Evolutionary conservation across 345 rosid species (phyloP), one percentile per base, ranked within the genome.

Genomic region (Murraya paniculata): DNA sequence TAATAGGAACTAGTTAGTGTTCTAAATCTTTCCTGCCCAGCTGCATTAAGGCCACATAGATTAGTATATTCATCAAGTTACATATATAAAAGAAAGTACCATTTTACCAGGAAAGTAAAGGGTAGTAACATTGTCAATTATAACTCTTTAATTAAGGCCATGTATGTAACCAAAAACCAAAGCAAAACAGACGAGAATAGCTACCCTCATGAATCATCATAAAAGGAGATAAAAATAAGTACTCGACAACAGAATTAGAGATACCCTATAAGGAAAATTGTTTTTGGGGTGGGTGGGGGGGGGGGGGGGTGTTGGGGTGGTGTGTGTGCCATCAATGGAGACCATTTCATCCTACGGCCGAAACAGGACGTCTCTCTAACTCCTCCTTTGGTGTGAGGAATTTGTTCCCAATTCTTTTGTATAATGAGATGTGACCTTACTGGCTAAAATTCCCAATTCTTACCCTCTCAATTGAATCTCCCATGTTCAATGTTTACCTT

Each of bases 11-110:
- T 92, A 5, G 98, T 93, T 7, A 95, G 86, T 39, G 99, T 95
- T 83, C 99, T 89, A 82, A 95, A 95, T 75, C 98, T 89, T 84
- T 95, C 99, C 88, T 95, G 97, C 57, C 99, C 99, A 88, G 98
- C 99, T 95, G 91, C 86, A 82, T 33, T n/a, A 74, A 72, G 31
- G 77, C 31, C 70, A 58, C 68, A 79, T 59, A 31, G 68, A 68
- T 30, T 78, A 19, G 22, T 53, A 16, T 30, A 27, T 65, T 58
- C 16, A 10, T 45, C 77, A 72, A 72, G 50, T 67, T 28, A 9
- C 36, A 25, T 25, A 48, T 24, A 0, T 18, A 60, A 64, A 77
- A 50, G 5, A n/a, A 71, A 16, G 27, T 48, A 14, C 45, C 57
- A 53, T 41, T 48, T 30, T 22, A 30, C 36, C 33, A 30, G 21